Percentiles rank a stretch among this genome's conserved stretches.
Evolutionary conservation across 768 basidiomycete genomes (phyloP).

Genomic region (Daedaleopsis sinensis): DNA sequence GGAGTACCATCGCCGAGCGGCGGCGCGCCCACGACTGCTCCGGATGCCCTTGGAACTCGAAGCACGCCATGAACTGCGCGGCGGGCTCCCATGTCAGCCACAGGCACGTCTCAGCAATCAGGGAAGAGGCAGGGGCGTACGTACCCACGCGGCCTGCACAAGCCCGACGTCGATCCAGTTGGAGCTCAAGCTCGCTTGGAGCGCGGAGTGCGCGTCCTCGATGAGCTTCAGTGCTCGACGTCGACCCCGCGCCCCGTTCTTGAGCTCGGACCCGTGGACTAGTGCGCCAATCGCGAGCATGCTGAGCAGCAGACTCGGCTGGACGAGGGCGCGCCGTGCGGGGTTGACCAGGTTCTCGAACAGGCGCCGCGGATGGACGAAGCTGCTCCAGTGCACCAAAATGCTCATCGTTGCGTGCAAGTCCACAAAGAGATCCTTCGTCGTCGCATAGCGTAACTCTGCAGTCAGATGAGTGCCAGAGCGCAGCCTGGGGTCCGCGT

Average conservation of each 20-base stretch:
- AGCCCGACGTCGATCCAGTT: slow-evolving; percentile 75
- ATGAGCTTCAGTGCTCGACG: slow-evolving; percentile 59
- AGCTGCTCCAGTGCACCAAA: slow-evolving; percentile 73
- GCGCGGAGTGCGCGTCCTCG: slow-evolving; percentile 68
- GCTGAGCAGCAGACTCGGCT: slow-evolving; percentile 66
- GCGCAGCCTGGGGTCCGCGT: background rate
- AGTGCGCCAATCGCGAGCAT: slow-evolving; percentile 65
- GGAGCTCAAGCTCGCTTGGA: slow-evolving; percentile 71
- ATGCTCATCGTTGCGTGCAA: slow-evolving; percentile 63
- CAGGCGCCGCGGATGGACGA: slow-evolving; percentile 72
- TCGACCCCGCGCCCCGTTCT: slow-evolving; percentile 49
- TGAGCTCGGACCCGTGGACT: slow-evolving; percentile 69
- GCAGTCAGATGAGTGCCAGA: slow-evolving; percentile 8
- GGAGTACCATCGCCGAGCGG: slow-evolving; percentile 57
- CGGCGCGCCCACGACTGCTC: slow-evolving; percentile 53
- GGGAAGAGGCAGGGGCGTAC: background rate
- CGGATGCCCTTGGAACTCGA: slow-evolving; percentile 74
- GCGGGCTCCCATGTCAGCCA: background rate
- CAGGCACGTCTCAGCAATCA: background rate
- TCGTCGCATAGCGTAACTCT: slow-evolving; percentile 46
- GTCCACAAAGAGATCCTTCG: slow-evolving; percentile 52
- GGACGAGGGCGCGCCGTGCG: slow-evolving; percentile 51
- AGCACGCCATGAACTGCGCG: slow-evolving; percentile 65
- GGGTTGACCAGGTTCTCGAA: slow-evolving; percentile 60
- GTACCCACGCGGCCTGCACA: slow-evolving; percentile 66